Base-by-base conservation (phyloP, 805 yeast species). In the Candida sithepensis region DNA sequence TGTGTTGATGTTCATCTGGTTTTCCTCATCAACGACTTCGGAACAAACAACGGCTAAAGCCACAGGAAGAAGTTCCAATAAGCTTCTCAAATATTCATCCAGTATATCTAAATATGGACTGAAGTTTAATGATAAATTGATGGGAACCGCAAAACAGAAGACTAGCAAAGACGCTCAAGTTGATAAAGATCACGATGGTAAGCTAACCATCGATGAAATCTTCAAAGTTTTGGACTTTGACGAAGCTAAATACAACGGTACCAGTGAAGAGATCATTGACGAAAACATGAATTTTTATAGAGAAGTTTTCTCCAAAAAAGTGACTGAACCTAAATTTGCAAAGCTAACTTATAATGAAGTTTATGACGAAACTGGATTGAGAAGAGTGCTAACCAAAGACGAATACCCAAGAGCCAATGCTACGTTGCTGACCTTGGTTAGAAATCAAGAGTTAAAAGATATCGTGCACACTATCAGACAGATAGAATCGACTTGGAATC, bases 401-500 rank as follows among this genome's bases (percentile, higher is more conserved):
- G 66, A 61, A 46, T 65, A 65, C 43, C 62, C 63, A 48, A 57
- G 67, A 32, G 90, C 85, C 7, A 86, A 81, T 57, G 96, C 96
- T 4, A 85, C 96, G 2, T 73, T 88, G 47, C 63, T 89, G 13
- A 79, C 89, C 3, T 71, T 88, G 46, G 95, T 85, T n/a, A 71
- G 92, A 53, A 87, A 87, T 60, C 60, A 74, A n/a, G 96, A 88
- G 58, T 65, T 77, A 33, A 58, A 60, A 4, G 77, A 69, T 2
- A 73, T 89, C 26, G 65, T 79, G 6, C 61, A 63, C 19, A 76
- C 95, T 2, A 81, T 89, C 47, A 63, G 67, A 52, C 79, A 76
- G 53, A 75, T 89, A 39, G 96, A 88, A 61, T 66, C 67, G 22
- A 73, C 75, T 46, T 92, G 92, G 78, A 92, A 92, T 71, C 68